Evolutionary conservation across 345 rosid genomes (phyloP).

Genomic region (Nephelium lappaceum): DNA sequence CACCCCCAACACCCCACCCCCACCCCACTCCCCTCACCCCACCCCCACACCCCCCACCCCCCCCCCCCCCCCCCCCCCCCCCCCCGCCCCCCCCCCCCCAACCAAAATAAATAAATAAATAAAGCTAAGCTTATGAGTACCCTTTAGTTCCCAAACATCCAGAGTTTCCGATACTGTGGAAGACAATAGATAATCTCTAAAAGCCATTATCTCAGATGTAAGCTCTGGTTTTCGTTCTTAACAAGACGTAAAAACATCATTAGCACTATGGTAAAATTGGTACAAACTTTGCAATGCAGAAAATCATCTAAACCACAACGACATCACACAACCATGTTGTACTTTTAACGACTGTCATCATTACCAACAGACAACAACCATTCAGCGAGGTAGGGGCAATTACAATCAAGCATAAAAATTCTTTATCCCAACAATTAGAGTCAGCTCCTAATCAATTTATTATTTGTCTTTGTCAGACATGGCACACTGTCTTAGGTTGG

Average conservation of each 20-base stretch:
- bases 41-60: too few relatives aligned
- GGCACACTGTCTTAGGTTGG: too few relatives aligned
- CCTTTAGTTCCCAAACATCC: slow-evolving; percentile 98
- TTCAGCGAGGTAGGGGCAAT: background rate
- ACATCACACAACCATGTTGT: background rate
- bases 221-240: slow-evolving; percentile 95
- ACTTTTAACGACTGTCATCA: background rate
- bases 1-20: too few relatives aligned
- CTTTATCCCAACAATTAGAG: background rate
- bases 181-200: slow-evolving; percentile 87
- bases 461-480: too few relatives aligned
- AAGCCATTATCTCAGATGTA: slow-evolving; percentile 85
- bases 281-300: slow-evolving; percentile 12
- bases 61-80: too few relatives aligned
- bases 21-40: too few relatives aligned
- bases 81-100: too few relatives aligned
- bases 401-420: background rate
- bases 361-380: background rate
- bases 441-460: background rate
- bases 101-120: too few relatives aligned
- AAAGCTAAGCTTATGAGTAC: slow-evolving; percentile 36
- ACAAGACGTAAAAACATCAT: slow-evolving; percentile 15
- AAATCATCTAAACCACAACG: slow-evolving; percentile 14
- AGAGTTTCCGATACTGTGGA: slow-evolving; percentile 91
- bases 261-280: background rate